These are phyloP conservation scores for Rhizophagus sp. DNA, from an alignment of 192 early-diverging fungal genomes.

Conservation along the genomic window DNA sequence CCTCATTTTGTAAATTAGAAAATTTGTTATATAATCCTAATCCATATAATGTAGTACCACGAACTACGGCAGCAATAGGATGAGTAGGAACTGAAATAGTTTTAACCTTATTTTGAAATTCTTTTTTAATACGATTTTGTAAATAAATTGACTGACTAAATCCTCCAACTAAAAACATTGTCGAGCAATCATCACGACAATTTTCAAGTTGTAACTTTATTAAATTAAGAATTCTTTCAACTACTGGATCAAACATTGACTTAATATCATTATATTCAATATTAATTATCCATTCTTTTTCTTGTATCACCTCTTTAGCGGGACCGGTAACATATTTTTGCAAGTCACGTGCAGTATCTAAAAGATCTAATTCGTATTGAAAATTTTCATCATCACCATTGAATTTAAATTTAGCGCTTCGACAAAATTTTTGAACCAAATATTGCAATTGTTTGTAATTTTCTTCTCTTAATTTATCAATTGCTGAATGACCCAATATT, in stretches of 20 bases:
- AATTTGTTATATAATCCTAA: not conserved
- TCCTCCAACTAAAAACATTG: slow-evolving; percentile 60
- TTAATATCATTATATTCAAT: slow-evolving; percentile 2
- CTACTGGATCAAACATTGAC: slow-evolving; percentile 55
- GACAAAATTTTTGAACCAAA: slow-evolving; percentile 13
- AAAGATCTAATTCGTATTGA: slow-evolving; percentile 6
- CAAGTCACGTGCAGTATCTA: not conserved
- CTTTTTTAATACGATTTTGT: slow-evolving; percentile 51
- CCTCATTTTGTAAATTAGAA: not conserved
- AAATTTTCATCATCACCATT: not conserved
- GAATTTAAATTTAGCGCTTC: not conserved
- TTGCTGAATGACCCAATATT: not conserved
- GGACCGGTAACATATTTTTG: slow-evolving; percentile 11
- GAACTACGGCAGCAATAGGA: slow-evolving; percentile 55
- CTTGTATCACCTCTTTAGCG: not conserved
- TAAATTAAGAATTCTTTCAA: slow-evolving; percentile 52
- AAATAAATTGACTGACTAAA: slow-evolving; percentile 59
- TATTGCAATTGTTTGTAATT: slow-evolving; percentile 8
- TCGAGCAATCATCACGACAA: slow-evolving; percentile 36
- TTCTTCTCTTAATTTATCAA: not conserved
- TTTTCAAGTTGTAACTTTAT: slow-evolving; percentile 55
- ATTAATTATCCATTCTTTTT: slow-evolving; percentile 24
- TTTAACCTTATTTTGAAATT: slow-evolving; percentile 49
- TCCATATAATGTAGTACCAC: slow-evolving; percentile 57
- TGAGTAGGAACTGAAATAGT: slow-evolving; percentile 54